Percentiles rank a stretch among this genome's conserved stretches.
Conservation (phyloP, 225 moss, liverwort and hornwort genomes). For the Ulota crispa region DNA sequence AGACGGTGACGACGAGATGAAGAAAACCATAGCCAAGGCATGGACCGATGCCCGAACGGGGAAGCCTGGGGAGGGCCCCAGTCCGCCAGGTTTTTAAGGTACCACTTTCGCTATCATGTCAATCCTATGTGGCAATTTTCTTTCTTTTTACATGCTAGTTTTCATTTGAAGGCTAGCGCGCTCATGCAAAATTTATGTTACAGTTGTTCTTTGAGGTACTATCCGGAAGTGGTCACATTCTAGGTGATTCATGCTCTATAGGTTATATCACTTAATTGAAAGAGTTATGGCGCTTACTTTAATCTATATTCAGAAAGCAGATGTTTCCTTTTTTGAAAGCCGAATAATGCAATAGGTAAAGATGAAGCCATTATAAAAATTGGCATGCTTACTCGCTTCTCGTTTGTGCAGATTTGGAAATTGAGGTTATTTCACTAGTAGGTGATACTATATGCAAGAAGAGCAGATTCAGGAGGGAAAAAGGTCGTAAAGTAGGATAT, state of each 20-base stretch:
- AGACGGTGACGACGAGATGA: constrained; percentile 69
- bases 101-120: not conserved
- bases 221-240: not conserved
- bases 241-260: not conserved
- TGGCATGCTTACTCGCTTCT: constrained; percentile 1
- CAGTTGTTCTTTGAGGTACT: not conserved
- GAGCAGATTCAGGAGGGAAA: not conserved
- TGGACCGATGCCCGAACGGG: constrained; percentile 62
- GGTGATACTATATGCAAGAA: constrained; percentile 3
- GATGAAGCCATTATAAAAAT: not conserved
- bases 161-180: not conserved
- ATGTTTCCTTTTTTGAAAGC: not conserved
- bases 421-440: not conserved
- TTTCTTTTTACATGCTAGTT: not conserved
- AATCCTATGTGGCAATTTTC: not conserved
- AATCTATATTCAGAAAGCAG: not conserved
- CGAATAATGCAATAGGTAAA: not conserved
- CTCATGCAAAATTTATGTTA: not conserved
- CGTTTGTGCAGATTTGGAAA: constrained; percentile 20
- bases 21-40: constrained; percentile 71
- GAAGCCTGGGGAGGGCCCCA: constrained; percentile 20
- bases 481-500: not conserved
- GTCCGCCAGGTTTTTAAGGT: constrained; percentile 36
- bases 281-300: not conserved
- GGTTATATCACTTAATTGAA: not conserved